Conservation (phyloP, 495 filamentous ascomycete species). For the Halenospora varia region DNA sequence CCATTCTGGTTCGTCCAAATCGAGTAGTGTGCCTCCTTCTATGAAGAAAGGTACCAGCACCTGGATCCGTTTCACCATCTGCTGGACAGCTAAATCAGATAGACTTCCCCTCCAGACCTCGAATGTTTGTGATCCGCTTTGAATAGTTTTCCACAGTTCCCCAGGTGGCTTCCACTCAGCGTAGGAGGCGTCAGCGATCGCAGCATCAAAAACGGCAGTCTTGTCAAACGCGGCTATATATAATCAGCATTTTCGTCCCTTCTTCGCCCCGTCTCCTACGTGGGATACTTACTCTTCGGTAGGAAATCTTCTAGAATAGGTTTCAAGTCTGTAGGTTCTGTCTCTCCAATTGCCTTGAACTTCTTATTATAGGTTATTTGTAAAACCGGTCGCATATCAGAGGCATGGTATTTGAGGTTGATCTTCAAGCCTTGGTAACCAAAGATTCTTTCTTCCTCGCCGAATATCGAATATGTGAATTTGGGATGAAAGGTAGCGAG, state of each 20-base stretch:
- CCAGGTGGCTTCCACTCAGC: constrained; percentile 59
- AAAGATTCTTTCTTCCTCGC: constrained; percentile 84
- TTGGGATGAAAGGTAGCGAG: constrained; percentile 70
- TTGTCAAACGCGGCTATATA: constrained; percentile 62
- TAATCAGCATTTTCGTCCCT: too few relatives aligned
- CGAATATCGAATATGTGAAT: constrained; percentile 91
- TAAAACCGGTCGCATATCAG: constrained; percentile 74
- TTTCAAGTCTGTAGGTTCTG: constrained; percentile 61
- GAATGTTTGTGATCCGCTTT: constrained; percentile 33
- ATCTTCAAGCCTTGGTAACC: constrained; percentile 80
- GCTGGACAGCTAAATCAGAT: constrained; percentile 50
- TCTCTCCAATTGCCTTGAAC: constrained; percentile 68
- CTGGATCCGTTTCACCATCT: constrained; percentile 72
- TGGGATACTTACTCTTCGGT: constrained; percentile 52
- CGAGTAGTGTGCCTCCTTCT: constrained; percentile 75
- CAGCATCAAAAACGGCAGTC: constrained; percentile 53
- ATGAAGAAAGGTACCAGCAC: constrained; percentile 85
- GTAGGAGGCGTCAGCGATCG: constrained; percentile 47
- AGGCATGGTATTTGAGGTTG: constrained; percentile 71
- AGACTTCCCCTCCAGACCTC: constrained; percentile 51
- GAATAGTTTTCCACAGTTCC: constrained; percentile 37
- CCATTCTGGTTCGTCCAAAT: constrained; percentile 70
- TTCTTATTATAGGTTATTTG: constrained; percentile 68
- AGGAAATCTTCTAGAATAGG: constrained; percentile 63
- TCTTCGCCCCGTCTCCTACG: too few relatives aligned